Base-by-base conservation (phyloP, 164 flowering plant species). In the Euptelea pleiosperma region DNA sequence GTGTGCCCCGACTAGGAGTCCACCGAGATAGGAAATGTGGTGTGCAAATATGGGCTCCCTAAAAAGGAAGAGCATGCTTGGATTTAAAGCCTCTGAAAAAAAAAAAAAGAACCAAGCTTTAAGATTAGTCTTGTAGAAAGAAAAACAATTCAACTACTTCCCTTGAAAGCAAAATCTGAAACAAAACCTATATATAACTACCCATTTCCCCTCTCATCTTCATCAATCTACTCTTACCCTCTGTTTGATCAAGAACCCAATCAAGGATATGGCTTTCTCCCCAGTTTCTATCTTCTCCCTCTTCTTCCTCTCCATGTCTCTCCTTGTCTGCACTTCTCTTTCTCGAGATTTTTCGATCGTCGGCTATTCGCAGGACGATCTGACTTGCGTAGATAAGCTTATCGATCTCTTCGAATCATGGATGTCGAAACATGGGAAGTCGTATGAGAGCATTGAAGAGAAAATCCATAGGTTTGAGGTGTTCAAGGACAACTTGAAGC, bases 371-470 rank as follows among this genome's bases (percentile, higher is more conserved):
- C 70, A 78, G 0, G 81, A 81, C 0, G 83, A 83, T 55, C 48
- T 85, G 28, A 57, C 61, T 0, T 76, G 80, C 70, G 53, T 66
- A 2, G 84, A 81, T 15, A 71, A 56, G 34, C 74, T 83, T 55
- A 76, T 83, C 8, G 77, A 78, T 12, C 82, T 83, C 25, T 85
- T 85, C 33, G 86, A 85, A 31, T 64, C 75, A 0, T 85, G 92
- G 92, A 52, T 78, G 25, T 62, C 73, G 2, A 83, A 70, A 24
- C 81, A 79, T 42, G 75, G 74, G 22, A 85, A 75, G 54, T 50
- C 49, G 6, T 85, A 83, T 50, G 59, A 64, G 47, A 75, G 63
- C 52, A 53, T 79, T 8, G 92, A 83, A 45, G 92, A 83, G 72
- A 83, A 85, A 67, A 22, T 70, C 48, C 77, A 69, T 3, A 71